phyloP scores from a whole-genome alignment of 2,329 filamentous ascomycete species.

The Fusarium liriodendri region DNA sequence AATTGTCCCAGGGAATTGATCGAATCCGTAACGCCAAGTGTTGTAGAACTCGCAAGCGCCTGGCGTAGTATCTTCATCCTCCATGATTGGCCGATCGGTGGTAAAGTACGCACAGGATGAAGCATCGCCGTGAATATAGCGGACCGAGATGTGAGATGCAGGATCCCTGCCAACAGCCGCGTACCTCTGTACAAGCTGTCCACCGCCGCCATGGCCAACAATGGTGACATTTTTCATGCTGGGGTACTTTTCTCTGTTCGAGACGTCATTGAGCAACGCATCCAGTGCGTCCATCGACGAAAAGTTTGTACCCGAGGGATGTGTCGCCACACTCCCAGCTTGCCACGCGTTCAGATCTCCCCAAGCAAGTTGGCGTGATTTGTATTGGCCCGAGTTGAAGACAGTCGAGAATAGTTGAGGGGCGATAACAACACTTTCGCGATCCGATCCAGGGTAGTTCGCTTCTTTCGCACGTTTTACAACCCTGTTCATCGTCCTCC shows the following conservation, averaged over 20 bases:
- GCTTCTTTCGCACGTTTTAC: neutral
- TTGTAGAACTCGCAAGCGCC: neutral
- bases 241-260: neutral
- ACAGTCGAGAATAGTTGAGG: neutral
- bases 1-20: neutral
- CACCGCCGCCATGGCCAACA: neutral
- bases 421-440: neutral
- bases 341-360: neutral
- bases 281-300: neutral
- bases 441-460: neutral
- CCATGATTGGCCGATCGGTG: neutral
- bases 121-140: neutral
- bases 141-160: neutral
- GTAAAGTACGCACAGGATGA: neutral
- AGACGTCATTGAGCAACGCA: neutral
- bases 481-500: neutral
- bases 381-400: neutral
- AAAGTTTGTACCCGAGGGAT: neutral
- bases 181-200: neutral
- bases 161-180: neutral
- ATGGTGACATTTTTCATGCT: neutral
- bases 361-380: neutral
- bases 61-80: neutral
- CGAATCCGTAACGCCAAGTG: constrained; percentile 12
- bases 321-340: neutral